Evolutionary conservation across 805 yeast genomes (phyloP).

Genomic region (Wickerhamiella allomyrinae): DNA sequence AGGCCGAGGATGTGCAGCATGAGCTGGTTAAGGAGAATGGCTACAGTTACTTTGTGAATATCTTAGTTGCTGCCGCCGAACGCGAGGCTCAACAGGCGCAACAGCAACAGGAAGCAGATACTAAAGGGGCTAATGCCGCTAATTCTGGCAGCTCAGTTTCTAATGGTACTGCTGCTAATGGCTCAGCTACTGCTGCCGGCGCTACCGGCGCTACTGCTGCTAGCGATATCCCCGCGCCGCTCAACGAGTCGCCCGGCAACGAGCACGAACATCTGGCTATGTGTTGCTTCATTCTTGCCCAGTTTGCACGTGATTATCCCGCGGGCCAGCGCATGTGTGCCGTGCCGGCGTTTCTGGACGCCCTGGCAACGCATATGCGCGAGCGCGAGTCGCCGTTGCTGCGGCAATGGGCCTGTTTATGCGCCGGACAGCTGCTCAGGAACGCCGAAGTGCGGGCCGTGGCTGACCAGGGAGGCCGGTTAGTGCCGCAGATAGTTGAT

Average conservation of each 20-base stretch:
- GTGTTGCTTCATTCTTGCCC: slow-evolving; percentile 80
- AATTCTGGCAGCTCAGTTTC: too few species aligned
- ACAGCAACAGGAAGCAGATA: neutral
- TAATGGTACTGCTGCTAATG: too few species aligned
- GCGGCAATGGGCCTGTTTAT: slow-evolving; percentile 82
- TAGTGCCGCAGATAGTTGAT: slow-evolving; percentile 32
- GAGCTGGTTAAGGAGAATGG: slow-evolving; percentile 88
- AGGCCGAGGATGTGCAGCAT: slow-evolving; percentile 75
- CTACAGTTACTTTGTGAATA: slow-evolving; percentile 69
- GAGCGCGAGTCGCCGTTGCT: slow-evolving; percentile 70
- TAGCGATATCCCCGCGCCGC: too few species aligned
- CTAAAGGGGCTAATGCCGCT: neutral
- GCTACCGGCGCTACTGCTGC: too few species aligned
- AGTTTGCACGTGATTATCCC: slow-evolving; percentile 68
- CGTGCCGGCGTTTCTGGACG: slow-evolving; percentile 54
- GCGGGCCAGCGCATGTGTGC: slow-evolving; percentile 72
- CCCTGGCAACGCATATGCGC: slow-evolving; percentile 50
- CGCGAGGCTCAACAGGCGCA: too few species aligned
- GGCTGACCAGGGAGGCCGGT: slow-evolving; percentile 3
- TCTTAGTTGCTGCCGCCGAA: slow-evolving; percentile 32
- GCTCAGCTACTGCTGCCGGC: neutral
- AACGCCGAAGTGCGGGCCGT: slow-evolving; percentile 39
- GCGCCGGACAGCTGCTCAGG: slow-evolving; percentile 33
- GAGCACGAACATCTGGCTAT: slow-evolving; percentile 72
- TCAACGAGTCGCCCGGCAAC: slow-evolving; percentile 6